These are phyloP conservation scores for Lunasporangiospora selenospora DNA, from an alignment of 192 early-diverging fungal genomes.

Conservation along the genomic window DNA sequence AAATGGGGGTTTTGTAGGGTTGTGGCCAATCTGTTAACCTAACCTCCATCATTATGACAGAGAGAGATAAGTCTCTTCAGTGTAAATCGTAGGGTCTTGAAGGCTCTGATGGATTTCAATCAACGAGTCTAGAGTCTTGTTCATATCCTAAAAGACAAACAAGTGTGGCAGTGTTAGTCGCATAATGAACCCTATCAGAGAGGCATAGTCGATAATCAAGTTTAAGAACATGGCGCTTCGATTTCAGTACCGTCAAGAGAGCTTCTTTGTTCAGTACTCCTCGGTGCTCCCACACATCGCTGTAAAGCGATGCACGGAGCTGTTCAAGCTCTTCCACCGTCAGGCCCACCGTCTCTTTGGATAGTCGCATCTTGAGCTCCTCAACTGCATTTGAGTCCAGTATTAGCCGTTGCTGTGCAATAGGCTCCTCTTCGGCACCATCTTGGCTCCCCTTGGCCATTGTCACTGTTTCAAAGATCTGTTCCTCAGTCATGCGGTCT, in stretches of 20 bases:
- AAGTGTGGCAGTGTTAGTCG: neutral
- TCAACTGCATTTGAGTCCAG: constrained; percentile 6
- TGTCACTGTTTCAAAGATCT: too few relatives aligned
- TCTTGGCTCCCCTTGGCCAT: too few relatives aligned
- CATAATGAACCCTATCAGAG: neutral
- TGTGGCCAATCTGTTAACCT: too few relatives aligned
- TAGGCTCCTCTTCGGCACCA: constrained; percentile 7
- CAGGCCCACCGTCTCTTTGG: constrained; percentile 20
- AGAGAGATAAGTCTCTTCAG: too few relatives aligned
- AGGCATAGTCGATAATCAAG: neutral
- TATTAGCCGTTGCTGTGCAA: constrained; percentile 1
- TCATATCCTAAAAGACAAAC: constrained; percentile 21
- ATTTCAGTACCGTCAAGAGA: constrained; percentile 13
- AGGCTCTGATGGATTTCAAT: too few relatives aligned
- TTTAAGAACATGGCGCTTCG: neutral
- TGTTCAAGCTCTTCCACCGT: constrained; percentile 42
- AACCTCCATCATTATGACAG: too few relatives aligned
- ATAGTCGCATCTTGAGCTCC: neutral
- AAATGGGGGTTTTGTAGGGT: too few relatives aligned
- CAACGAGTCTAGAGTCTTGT: constrained; percentile 10
- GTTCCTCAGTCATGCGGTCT: too few relatives aligned
- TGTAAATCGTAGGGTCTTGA: too few relatives aligned
- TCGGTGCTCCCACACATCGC: constrained; percentile 37
- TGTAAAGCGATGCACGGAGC: constrained; percentile 29
- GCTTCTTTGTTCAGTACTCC: constrained; percentile 20